Evolutionary conservation across 805 yeast genomes (phyloP).

Genomic region (Helenozyma rhizophorensis): DNA sequence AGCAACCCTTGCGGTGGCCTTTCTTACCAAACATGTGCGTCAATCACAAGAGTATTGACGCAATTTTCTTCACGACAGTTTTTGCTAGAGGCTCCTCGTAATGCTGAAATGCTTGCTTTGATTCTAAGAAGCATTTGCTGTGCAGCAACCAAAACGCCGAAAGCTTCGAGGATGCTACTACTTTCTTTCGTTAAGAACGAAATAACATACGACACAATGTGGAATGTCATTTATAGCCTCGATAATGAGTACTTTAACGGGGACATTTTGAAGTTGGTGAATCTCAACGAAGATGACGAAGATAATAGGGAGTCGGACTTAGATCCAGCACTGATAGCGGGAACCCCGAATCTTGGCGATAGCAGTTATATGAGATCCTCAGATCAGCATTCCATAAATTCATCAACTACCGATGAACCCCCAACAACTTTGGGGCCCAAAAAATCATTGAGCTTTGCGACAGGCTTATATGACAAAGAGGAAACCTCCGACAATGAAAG

Average conservation of each 20-base stretch:
- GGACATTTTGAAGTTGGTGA: slow-evolving; percentile 11
- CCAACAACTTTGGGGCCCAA: too few species aligned
- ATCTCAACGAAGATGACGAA: slow-evolving; percentile 1
- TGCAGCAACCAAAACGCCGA: slow-evolving; percentile 46
- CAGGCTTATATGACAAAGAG: slow-evolving; percentile 1
- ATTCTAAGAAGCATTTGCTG: slow-evolving; percentile 54
- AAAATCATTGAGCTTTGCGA: too few species aligned
- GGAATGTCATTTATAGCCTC: slow-evolving; percentile 28
- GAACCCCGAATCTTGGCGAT: too few species aligned
- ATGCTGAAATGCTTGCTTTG: slow-evolving; percentile 56
- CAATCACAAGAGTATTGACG: slow-evolving; percentile 41
- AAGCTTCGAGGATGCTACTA: slow-evolving; percentile 50
- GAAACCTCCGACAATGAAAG: slow-evolving; percentile 12
- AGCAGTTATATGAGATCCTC: too few species aligned
- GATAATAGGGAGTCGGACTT: not conserved
- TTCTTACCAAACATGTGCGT: slow-evolving; percentile 47
- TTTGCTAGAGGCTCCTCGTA: slow-evolving; percentile 35
- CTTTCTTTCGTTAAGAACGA: slow-evolving; percentile 45
- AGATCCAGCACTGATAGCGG: too few species aligned
- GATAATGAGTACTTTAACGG: slow-evolving; percentile 22
- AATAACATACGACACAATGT: slow-evolving; percentile 31
- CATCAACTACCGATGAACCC: too few species aligned
- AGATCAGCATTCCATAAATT: too few species aligned
- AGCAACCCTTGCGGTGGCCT: slow-evolving; percentile 37
- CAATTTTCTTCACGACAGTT: slow-evolving; percentile 34